A percentile compares a stretch with the other conserved stretches of the same genome.
These are phyloP conservation scores for Cornus controversa DNA, from an alignment of 148 eudicot genomes.

Conservation along the genomic window DNA sequence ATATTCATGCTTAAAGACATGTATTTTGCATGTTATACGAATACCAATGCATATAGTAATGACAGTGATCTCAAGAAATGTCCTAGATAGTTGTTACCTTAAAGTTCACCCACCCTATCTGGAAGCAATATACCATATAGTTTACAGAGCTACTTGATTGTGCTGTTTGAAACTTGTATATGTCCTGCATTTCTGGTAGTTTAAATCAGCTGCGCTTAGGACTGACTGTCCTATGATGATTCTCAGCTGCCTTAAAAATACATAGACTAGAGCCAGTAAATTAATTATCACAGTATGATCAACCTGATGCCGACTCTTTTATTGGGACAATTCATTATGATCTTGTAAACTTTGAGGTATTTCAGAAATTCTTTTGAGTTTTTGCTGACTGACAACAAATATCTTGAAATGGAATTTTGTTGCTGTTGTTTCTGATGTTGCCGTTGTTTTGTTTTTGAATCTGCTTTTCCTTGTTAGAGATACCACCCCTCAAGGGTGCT, in stretches of 20 bases:
- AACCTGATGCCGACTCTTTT: not conserved
- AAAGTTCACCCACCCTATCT: no score
- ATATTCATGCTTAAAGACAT: no score
- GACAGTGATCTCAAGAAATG: not conserved
- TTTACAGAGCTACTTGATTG: no score
- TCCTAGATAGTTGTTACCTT: no score
- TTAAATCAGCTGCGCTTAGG: no score
- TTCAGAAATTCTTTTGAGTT: not conserved
- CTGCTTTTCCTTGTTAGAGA: slow-evolving; percentile 17
- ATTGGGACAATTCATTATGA: not conserved
- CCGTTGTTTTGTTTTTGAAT: not conserved
- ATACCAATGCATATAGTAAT: not conserved
- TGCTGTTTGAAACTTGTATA: no score
- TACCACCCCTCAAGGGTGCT: slow-evolving; percentile 50
- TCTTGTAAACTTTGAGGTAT: not conserved
- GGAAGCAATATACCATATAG: no score
- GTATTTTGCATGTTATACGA: no score
- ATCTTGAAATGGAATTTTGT: not conserved
- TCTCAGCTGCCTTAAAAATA: no score
- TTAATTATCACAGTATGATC: not conserved
- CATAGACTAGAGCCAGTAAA: not conserved
- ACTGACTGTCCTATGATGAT: no score
- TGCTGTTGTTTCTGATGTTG: not conserved
- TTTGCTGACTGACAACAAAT: not conserved
- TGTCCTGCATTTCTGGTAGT: no score